A percentile compares a stretch with the other conserved stretches of the same genome.
Conservation (phyloP, 2,329 filamentous ascomycete genomes). For the Aplosporella prunicola region DNA sequence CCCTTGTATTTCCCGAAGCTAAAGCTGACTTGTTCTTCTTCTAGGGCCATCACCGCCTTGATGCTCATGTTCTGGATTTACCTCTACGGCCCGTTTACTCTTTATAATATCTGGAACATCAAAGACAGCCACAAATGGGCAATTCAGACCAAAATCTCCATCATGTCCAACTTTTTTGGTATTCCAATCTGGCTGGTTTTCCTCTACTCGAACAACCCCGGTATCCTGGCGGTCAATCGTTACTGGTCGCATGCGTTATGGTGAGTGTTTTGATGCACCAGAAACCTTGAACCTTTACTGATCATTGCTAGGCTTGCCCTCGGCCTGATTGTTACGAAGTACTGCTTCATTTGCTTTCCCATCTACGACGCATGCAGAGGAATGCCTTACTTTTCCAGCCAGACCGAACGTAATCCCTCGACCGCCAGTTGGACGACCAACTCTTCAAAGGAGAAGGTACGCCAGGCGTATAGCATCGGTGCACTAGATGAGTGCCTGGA, state of each 20-base stretch:
- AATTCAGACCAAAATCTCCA: conserved; percentile 48
- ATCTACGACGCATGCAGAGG: too few species aligned
- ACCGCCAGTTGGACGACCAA: too few species aligned
- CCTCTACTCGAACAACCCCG: conserved; percentile 46
- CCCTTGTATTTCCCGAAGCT: not conserved
- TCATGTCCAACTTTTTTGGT: conserved; percentile 49
- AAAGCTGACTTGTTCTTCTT: not conserved
- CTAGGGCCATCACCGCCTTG: conserved; percentile 52
- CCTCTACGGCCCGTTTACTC: conserved; percentile 51
- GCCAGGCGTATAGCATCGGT: conserved; percentile 37
- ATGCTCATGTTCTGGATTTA: conserved; percentile 54
- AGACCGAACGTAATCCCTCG: too few species aligned
- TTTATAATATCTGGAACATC: conserved; percentile 53
- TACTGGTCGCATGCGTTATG: conserved; percentile 54
- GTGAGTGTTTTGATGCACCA: too few species aligned
- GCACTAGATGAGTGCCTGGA: conserved; percentile 53
- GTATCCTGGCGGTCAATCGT: conserved; percentile 43
- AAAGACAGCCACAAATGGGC: conserved; percentile 59
- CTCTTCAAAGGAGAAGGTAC: too few species aligned
- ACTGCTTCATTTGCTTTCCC: too few species aligned
- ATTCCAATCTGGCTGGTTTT: conserved; percentile 56
- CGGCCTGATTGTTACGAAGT: too few species aligned
- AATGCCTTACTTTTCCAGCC: too few species aligned
- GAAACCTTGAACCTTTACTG: too few species aligned
- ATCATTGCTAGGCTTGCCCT: too few species aligned